These are phyloP conservation scores for Botryosphaeria dothidea DNA, from an alignment of 2,329 filamentous ascomycete genomes.

Conservation along the genomic window DNA sequence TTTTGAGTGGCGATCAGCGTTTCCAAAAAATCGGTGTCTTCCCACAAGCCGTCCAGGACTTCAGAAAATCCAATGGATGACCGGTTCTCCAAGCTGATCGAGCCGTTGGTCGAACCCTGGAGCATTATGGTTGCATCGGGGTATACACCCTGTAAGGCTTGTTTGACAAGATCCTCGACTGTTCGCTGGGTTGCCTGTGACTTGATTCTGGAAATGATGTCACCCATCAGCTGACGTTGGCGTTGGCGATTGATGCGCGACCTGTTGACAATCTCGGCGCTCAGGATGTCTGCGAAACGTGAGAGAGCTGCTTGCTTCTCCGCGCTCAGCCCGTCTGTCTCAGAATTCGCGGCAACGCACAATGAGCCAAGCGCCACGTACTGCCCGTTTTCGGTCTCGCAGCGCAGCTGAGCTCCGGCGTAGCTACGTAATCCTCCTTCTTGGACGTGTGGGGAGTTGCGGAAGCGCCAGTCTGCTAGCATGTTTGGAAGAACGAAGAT, in stretches of 20 bases:
- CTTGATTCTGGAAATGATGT: slow-evolving; percentile 29
- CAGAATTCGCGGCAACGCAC: slow-evolving; percentile 44
- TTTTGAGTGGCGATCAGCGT: slow-evolving; percentile 40
- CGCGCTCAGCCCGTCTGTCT: slow-evolving; percentile 31
- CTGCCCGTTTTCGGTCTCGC: slow-evolving; percentile 43
- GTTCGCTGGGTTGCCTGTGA: slow-evolving; percentile 25
- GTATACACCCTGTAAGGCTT: slow-evolving; percentile 36
- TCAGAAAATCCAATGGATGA: slow-evolving; percentile 29
- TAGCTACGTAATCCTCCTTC: slow-evolving; percentile 43
- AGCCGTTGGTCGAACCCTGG: slow-evolving; percentile 26
- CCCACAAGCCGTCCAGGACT: slow-evolving; percentile 46
- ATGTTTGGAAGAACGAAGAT: slow-evolving; percentile 47
- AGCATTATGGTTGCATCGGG: slow-evolving; percentile 35
- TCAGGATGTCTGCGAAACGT: slow-evolving; percentile 42
- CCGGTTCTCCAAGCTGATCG: slow-evolving; percentile 30
- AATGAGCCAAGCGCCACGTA: slow-evolving; percentile 45
- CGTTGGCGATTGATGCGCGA: slow-evolving; percentile 41
- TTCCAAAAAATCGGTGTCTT: slow-evolving; percentile 45
- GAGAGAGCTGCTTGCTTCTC: slow-evolving; percentile 36
- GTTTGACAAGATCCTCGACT: slow-evolving; percentile 29
- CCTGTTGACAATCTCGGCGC: slow-evolving; percentile 44
- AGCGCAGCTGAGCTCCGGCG: slow-evolving; percentile 43
- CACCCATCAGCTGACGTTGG: slow-evolving; percentile 41
- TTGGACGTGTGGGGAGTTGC: slow-evolving; percentile 43
- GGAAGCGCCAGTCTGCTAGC: slow-evolving; percentile 48